phyloP scores from a whole-genome alignment of 2,329 filamentous ascomycete species.

The Epichloe festucae region DNA sequence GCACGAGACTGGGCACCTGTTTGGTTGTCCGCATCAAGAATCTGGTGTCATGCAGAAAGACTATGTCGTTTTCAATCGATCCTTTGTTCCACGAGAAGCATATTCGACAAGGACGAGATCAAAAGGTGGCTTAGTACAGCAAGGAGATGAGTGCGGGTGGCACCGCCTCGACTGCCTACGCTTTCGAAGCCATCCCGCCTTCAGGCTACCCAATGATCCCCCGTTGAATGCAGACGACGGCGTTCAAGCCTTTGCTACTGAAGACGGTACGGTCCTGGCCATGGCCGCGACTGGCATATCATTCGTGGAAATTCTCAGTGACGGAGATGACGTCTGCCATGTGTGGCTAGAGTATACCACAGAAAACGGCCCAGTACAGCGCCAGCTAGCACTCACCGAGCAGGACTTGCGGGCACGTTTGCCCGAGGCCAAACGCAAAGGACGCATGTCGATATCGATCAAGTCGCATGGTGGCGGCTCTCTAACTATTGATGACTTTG shows the following conservation, averaged over 20 bases:
- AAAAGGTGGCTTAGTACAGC: constrained; percentile 62
- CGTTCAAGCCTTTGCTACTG: constrained; percentile 76
- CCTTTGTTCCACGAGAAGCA: constrained; percentile 68
- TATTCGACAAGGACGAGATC: constrained; percentile 80
- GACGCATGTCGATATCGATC: constrained; percentile 56
- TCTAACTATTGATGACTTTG: constrained; percentile 66
- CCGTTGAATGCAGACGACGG: constrained; percentile 54
- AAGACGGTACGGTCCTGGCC: constrained; percentile 61
- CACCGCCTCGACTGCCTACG: constrained; percentile 79
- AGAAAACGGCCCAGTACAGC: constrained; percentile 48
- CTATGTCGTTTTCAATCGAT: constrained; percentile 72
- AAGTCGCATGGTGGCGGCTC: constrained; percentile 65
- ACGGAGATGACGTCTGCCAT: constrained; percentile 70
- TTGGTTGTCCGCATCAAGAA: constrained; percentile 83
- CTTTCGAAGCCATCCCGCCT: constrained; percentile 83
- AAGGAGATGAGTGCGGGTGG: constrained; percentile 79
- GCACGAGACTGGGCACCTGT: constrained; percentile 79
- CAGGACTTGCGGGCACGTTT: constrained; percentile 57
- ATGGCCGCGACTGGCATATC: constrained; percentile 73
- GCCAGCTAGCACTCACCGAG: constrained; percentile 64
- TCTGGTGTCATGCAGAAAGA: constrained; percentile 86
- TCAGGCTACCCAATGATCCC: constrained; percentile 66
- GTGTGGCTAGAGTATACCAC: constrained; percentile 70
- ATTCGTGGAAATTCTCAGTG: constrained; percentile 69
- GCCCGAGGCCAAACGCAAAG: constrained; percentile 59